Conservation (phyloP, 169 alveolate genomes). For the Plasmodium cynomolgi region DNA sequence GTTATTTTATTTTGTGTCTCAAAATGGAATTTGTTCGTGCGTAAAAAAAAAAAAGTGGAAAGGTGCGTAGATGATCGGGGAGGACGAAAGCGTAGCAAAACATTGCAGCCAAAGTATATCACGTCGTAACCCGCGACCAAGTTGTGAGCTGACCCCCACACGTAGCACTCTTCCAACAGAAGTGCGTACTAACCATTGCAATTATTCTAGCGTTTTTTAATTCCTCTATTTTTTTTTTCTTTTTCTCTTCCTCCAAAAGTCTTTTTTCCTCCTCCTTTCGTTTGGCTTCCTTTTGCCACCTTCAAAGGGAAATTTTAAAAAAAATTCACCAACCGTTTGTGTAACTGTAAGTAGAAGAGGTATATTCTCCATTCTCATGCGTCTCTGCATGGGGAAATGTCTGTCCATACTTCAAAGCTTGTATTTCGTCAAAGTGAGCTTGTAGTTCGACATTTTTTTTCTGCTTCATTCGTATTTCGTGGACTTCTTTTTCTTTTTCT, state of each 20-base stretch:
- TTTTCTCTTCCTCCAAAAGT: slow-evolving; percentile 45
- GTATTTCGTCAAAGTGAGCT: slow-evolving; percentile 70
- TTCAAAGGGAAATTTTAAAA: slow-evolving; percentile 9
- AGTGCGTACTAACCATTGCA: slow-evolving; percentile 51
- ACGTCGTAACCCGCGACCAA: background rate
- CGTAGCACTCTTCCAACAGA: background rate
- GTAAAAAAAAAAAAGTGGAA: background rate
- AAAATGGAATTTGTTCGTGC: background rate
- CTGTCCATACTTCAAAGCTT: slow-evolving; percentile 55
- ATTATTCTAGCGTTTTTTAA: slow-evolving; percentile 47
- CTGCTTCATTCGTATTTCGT: slow-evolving; percentile 69
- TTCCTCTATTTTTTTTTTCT: slow-evolving; percentile 50
- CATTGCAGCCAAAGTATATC: background rate
- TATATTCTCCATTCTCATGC: background rate
- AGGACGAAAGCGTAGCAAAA: background rate
- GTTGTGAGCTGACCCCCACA: background rate
- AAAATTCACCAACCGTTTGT: background rate
- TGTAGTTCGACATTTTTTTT: slow-evolving; percentile 54
- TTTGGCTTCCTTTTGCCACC: slow-evolving; percentile 65
- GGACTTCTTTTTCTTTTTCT: slow-evolving; percentile 60
- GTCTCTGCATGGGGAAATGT: background rate
- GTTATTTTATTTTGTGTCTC: no score
- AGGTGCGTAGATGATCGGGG: background rate
- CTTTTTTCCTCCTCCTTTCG: slow-evolving; percentile 53
- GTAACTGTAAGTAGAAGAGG: background rate